Base-by-base conservation (phyloP, 768 basidiomycete species). In the Boletus sp. region DNA sequence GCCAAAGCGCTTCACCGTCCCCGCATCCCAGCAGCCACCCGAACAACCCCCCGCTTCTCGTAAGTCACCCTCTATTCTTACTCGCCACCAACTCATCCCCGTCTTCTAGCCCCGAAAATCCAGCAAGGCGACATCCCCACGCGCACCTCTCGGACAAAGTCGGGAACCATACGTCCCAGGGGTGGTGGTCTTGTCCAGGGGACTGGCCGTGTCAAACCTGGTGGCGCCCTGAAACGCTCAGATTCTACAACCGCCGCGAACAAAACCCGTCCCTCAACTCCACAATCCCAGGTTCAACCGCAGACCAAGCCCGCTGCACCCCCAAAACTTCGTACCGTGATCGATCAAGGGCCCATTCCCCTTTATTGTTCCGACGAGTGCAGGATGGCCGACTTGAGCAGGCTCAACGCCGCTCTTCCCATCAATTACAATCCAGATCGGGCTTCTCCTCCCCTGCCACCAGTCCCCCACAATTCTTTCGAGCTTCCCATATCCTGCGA, bases 351-450 rank as follows among this genome's bases (percentile, higher is more conserved):
- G 1, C 90, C 89, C n/a, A 84, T 82, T 1, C 90, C 90, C 18
- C 80, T 92, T 56, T 92, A 93, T 75, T 93, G 90, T 73, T 92
- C 90, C 1, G 87, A 90, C 59, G 81, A 86, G 65, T 93, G 90
- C 68, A 78, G 82, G 57, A 70, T 85, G 41, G 73, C 74, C 40
- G 90, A 92, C 70, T 67, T 85, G 62, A 75, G 76, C 64, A 69
- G 69, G 63, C 65, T 64, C 29, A 68, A 75, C 39, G 74, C 74
- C 36, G 73, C 68, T 50, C 72, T 80, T 47, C 76, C 77, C 52
- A 75, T 78, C 65, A 68, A 80, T 60, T 82, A 77, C 68, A 69
- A 82, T 61, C 83, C 82, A 30, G 71, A 75, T 59, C 75, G 75
- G 24, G 69, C 76, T 12, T 73, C 74, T 2, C 76, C 78, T 7